These are phyloP conservation scores for Lactuca saligna DNA, from an alignment of 129 eudicot species.

Conservation along the genomic window DNA sequence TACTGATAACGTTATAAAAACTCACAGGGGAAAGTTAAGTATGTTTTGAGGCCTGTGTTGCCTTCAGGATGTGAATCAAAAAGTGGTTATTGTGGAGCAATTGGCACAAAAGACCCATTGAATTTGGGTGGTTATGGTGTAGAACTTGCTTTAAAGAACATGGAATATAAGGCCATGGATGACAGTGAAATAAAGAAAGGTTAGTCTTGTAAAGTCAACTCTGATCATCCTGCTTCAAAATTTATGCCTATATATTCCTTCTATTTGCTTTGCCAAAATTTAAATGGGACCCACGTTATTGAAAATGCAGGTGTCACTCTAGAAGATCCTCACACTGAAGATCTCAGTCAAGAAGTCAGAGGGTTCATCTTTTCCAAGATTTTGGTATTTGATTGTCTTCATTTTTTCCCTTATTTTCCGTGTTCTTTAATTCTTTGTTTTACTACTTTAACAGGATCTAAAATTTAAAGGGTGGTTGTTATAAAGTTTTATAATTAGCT, in stretches of 20 bases:
- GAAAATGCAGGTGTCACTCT: slow-evolving; percentile 75
- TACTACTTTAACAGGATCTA: not conserved
- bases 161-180: slow-evolving; percentile 99
- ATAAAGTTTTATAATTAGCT: not conserved
- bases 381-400: slow-evolving; percentile 51
- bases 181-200: slow-evolving; percentile 88
- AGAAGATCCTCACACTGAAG: slow-evolving; percentile 97
- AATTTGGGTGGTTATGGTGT: slow-evolving; percentile 97
- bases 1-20: slow-evolving; percentile 20
- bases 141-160: slow-evolving; percentile 97
- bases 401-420: not conserved
- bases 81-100: slow-evolving; percentile 66
- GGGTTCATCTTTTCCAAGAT: slow-evolving; percentile 92
- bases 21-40: slow-evolving; percentile 76
- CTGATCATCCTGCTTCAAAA: not conserved
- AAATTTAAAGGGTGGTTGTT: slow-evolving; percentile 5
- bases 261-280: not conserved
- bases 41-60: slow-evolving; percentile 84
- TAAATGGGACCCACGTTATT: not conserved
- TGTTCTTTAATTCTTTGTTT: slow-evolving; percentile 10
- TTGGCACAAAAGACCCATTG: slow-evolving; percentile 69
- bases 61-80: slow-evolving; percentile 87
- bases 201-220: slow-evolving; percentile 18
- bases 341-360: slow-evolving; percentile 97
- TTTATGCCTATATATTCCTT: not conserved